A percentile compares a stretch with the other conserved stretches of the same genome.
Conservation (phyloP, 2,329 filamentous ascomycete species). For the Colletotrichum sp. region DNA sequence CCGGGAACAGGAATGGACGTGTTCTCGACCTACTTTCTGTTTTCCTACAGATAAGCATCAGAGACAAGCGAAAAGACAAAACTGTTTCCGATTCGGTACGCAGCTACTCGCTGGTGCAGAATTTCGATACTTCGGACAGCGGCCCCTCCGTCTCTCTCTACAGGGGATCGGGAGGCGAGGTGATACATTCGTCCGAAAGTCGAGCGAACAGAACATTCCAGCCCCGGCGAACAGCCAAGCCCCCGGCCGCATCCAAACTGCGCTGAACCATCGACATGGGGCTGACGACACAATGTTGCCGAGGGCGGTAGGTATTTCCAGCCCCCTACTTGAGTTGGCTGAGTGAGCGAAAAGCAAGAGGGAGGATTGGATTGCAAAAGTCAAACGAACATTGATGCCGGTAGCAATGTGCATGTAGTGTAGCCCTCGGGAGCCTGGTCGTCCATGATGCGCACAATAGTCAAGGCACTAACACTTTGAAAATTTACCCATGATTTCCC, state of each 20-base stretch:
- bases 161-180: constrained; percentile 11
- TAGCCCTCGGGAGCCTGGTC: neutral
- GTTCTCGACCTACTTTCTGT: neutral
- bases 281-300: neutral
- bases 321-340: neutral
- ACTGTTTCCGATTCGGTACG: neutral
- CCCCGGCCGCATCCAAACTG: neutral
- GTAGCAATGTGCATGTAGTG: neutral
- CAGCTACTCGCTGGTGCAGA: neutral
- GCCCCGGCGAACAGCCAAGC: neutral
- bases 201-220: constrained; percentile 10
- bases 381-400: neutral
- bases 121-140: constrained; percentile 1
- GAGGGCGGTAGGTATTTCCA: neutral
- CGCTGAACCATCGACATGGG: neutral
- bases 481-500: neutral
- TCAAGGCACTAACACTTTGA: neutral
- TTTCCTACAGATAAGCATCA: neutral
- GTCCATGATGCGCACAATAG: constrained; percentile 11
- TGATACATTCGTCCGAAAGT: constrained; percentile 13
- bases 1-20: neutral
- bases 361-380: neutral
- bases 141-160: neutral
- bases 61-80: neutral
- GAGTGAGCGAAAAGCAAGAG: neutral